Base-by-base conservation (phyloP, 2,329 filamentous ascomycete genomes). In the Pseudogymnoascus sp. region DNA sequence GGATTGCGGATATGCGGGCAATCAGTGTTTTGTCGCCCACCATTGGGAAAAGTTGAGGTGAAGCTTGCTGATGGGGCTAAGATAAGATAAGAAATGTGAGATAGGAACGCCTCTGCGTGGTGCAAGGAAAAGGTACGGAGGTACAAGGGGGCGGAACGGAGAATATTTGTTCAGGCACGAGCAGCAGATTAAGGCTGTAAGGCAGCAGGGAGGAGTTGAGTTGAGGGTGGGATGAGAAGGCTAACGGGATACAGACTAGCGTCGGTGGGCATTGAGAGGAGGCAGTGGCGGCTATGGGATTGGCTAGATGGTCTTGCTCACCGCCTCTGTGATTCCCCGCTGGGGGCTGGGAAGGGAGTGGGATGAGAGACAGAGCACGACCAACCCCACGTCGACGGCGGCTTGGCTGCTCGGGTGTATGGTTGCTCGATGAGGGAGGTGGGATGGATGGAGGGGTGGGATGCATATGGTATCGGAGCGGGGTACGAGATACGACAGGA, bases 31-130 rank as follows among this genome's bases (percentile, higher is more conserved):
- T 55, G 49, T 55, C 49, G 29, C 49, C 49, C 49, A 55, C 49
- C 49, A 55, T 55, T 55, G 49, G 49, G 49, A 55, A 55, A 55
- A 55, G 49, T 55, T 55, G 49, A 55, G 49, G 49, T 55, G 49
- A 55, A 55, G 49, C 26, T 55, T 55, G 26, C 49, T 33, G 45
- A 52, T 31, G 49, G 49, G 49, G 49, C 49, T 55, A 55, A 55
- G 49, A 55, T 55, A 55, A 55, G 49, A 55, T 55, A 55, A 19
- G 29, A 55, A 29, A 55, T 55, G n/a, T n/a, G 1, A n/a, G 38
- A 41, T 41, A 41, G 38, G 38, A 19, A 41, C 37, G n/a, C 8
- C 10, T 10, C 8, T 45, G 41, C 11, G 10, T 23, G 19, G 11
- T 43, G 14, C n/a, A 39, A 10, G 19, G n/a, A 31, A 55, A 55